A percentile compares a stretch with the other conserved stretches of the same genome.
Evolutionary conservation across 768 basidiomycete genomes (phyloP).

Genomic region (Trametes gibbosa): DNA sequence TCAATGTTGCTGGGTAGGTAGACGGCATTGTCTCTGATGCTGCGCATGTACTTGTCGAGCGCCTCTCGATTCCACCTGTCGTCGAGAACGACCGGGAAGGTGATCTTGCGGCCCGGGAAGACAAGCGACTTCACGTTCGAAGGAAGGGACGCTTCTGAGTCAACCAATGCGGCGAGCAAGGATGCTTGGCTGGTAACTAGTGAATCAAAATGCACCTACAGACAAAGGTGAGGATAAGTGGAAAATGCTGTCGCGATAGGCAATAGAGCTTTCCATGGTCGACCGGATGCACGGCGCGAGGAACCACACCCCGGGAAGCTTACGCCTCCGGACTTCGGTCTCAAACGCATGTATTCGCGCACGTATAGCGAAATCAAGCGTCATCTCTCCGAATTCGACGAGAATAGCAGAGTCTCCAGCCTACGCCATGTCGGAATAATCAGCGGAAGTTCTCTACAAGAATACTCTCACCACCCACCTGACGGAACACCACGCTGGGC

Average conservation of each 20-base stretch:
- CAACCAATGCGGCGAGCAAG: slow-evolving; percentile 42
- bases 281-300: slow-evolving; percentile 55
- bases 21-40: slow-evolving; percentile 52
- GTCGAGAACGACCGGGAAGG: slow-evolving; percentile 61
- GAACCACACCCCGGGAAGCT: slow-evolving; percentile 37
- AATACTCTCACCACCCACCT: slow-evolving; percentile 36
- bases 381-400: slow-evolving; percentile 59
- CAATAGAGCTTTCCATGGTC: slow-evolving; percentile 43
- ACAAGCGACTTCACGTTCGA: slow-evolving; percentile 37
- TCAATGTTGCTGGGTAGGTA: slow-evolving; percentile 70
- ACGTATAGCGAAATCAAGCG: slow-evolving; percentile 49
- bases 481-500: slow-evolving; percentile 47
- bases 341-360: slow-evolving; percentile 60
- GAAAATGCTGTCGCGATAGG: not conserved
- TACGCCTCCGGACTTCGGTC: slow-evolving; percentile 32
- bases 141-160: slow-evolving; percentile 39
- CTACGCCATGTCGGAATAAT: slow-evolving; percentile 32
- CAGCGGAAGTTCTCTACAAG: too few species aligned
- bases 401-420: slow-evolving; percentile 65
- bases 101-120: slow-evolving; percentile 52
- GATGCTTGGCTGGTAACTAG: slow-evolving; percentile 38
- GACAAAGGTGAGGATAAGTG: not conserved
- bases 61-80: slow-evolving; percentile 58
- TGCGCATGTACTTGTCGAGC: slow-evolving; percentile 53
- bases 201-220: slow-evolving; percentile 51